Evolutionary conservation across 352 stramenopile species (phyloP).

Genomic region (Phytophthora macrochlamydospora): DNA sequence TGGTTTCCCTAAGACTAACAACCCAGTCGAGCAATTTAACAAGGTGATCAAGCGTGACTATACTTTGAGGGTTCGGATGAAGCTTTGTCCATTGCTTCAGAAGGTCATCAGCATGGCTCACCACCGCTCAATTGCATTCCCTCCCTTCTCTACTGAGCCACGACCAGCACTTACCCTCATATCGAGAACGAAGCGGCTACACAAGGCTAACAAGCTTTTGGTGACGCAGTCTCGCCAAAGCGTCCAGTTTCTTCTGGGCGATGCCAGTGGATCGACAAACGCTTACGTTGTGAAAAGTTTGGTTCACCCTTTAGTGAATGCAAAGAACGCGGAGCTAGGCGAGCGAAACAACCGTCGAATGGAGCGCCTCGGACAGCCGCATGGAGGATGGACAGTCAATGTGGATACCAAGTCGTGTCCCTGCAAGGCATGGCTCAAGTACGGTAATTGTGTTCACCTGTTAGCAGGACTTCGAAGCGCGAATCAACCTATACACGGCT

Average conservation of each 20-base stretch:
- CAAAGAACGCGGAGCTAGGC: background rate
- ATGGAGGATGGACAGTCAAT: slow-evolving; percentile 10
- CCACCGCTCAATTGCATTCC: background rate
- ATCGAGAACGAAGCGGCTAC: background rate
- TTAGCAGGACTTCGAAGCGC: slow-evolving; percentile 4
- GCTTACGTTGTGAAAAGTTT: slow-evolving; percentile 2
- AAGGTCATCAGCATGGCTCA: background rate
- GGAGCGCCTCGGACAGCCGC: background rate
- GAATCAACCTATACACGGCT: slow-evolving; percentile 1
- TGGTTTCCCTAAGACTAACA: slow-evolving; percentile 25
- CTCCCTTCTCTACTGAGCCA: background rate
- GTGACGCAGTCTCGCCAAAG: slow-evolving; percentile 1
- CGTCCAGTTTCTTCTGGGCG: slow-evolving; percentile 1
- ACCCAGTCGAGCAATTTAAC: slow-evolving; percentile 33
- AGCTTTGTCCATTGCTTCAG: background rate
- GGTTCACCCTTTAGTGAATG: background rate
- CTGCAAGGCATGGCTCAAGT: slow-evolving; percentile 12
- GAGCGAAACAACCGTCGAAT: slow-evolving; percentile 1
- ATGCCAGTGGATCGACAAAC: background rate
- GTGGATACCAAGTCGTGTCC: slow-evolving; percentile 3
- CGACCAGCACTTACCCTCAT: background rate
- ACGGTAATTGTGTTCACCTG: slow-evolving; percentile 16
- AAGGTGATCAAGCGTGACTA: slow-evolving; percentile 26
- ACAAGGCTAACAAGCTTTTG: slow-evolving; percentile 1
- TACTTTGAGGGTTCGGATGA: slow-evolving; percentile 4